Base-by-base conservation (phyloP, 192 early-diverging fungal species). In the Gamsiella multidivaricata region DNA sequence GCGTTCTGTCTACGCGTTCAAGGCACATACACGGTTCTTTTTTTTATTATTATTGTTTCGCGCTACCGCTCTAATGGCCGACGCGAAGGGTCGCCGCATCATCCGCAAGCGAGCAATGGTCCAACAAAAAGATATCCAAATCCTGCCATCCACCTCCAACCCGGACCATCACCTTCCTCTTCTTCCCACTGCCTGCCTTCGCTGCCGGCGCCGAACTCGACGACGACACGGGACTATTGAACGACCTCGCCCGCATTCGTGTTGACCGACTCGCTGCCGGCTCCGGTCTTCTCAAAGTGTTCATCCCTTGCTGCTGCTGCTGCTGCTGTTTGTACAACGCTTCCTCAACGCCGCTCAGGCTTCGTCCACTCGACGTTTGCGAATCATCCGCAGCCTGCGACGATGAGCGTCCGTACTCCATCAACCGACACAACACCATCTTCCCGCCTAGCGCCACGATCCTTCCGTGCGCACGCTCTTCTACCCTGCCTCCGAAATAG, bases 71-170 rank as follows among this genome's bases (percentile, higher is more conserved):
- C n/a, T n/a, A n/a, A n/a, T n/a, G n/a, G n/a, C n/a, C n/a, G n/a
- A n/a, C n/a, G n/a, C n/a, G n/a, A n/a, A n/a, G n/a, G n/a, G n/a
- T n/a, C n/a, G n/a, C n/a, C n/a, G n/a, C n/a, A n/a, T n/a, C n/a
- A n/a, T n/a, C n/a, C n/a, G n/a, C 45, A 46, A 46, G 33, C 32
- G 29, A 32, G 17, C 42, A 23, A 23, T 28, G 75, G 10, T 85
- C 83, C 7, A 88, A 51, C 47, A 89, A 69, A 58, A 86, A 88
- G 26, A 84, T 69, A 49, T 89, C 85, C 41, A 89, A 49, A 69
- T 87, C 88, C 18, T 89, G 85, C 85, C 87, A 89, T 22, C 88
- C 87, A 20, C 65, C 65, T 20, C 88, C 87, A 10, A 88, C 84
- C 23, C 86, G 80, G 28, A 90, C 87, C 42, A 85, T 65, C 11